These are phyloP conservation scores for Aspergillus tanneri DNA, from an alignment of 2,329 filamentous ascomycete species.

Conservation along the genomic window DNA sequence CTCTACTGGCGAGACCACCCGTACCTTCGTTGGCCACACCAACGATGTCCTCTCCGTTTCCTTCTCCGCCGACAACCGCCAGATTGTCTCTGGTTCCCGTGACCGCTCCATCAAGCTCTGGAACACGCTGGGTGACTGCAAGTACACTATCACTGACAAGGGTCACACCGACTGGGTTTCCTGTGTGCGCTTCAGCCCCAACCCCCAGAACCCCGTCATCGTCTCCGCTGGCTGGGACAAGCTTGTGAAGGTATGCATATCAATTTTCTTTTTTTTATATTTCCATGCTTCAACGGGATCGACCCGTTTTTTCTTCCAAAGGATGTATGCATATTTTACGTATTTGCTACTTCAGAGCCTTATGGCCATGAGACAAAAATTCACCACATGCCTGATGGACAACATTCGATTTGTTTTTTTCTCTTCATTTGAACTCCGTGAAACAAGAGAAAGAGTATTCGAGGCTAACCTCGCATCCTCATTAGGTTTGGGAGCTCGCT, in stretches of 20 bases:
- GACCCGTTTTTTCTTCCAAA: slow-evolving; percentile 49
- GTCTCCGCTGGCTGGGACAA: slow-evolving; percentile 99
- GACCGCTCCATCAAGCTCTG: slow-evolving; percentile 99
- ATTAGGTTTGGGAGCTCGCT: slow-evolving; percentile 96
- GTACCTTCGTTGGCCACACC: slow-evolving; percentile 98
- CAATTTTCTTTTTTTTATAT: slow-evolving; percentile 9
- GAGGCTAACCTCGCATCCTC: slow-evolving; percentile 3
- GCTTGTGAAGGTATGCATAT: slow-evolving; percentile 95
- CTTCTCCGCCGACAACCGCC: slow-evolving; percentile 99
- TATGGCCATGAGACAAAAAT: slow-evolving; percentile 93
- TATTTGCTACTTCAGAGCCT: slow-evolving; percentile 99
- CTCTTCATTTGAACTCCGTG: slow-evolving; percentile 9
- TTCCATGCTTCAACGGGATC: background rate
- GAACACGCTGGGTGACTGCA: slow-evolving; percentile 99
- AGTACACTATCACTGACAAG: slow-evolving; percentile 99
- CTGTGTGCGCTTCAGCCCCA: slow-evolving; percentile 98
- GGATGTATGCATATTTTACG: slow-evolving; percentile 92
- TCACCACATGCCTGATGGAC: slow-evolving; percentile 64
- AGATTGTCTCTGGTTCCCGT: slow-evolving; percentile 98
- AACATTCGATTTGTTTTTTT: slow-evolving; percentile 12
- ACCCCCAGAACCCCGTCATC: slow-evolving; percentile 99
- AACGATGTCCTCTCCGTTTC: slow-evolving; percentile 99
- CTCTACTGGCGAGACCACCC: slow-evolving; percentile 92
- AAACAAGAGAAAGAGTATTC: background rate
- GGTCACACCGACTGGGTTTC: slow-evolving; percentile 99